phyloP scores from a whole-genome alignment of 352 stramenopile species.

The Pythium utonaiense region DNA sequence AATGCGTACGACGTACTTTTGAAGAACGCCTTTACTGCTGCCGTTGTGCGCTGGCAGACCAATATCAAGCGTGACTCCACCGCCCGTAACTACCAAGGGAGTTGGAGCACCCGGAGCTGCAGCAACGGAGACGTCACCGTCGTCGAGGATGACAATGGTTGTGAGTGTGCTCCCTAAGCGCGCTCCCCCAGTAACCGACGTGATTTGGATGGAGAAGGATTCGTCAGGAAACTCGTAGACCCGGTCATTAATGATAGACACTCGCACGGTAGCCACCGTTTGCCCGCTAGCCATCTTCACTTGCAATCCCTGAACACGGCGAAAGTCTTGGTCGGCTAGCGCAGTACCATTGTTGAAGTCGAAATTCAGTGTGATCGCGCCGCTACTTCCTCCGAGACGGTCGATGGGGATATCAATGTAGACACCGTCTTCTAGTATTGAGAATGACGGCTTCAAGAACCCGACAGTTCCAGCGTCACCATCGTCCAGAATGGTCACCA shows the following conservation, averaged over 20 bases:
- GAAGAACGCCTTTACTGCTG: conserved; percentile 32
- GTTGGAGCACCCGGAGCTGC: conserved; percentile 25
- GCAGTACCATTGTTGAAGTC: conserved; percentile 37
- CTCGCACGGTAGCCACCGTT: conserved; percentile 29
- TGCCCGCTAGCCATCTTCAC: conserved; percentile 40
- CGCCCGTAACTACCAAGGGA: conserved; percentile 32
- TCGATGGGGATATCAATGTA: conserved; percentile 33
- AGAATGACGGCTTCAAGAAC: conserved; percentile 32
- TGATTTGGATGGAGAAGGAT: conserved; percentile 33
- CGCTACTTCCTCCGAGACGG: conserved; percentile 43
- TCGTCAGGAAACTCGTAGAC: conserved; percentile 52
- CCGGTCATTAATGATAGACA: conserved; percentile 61
- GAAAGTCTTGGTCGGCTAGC: conserved; percentile 43
- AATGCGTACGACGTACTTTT: conserved; percentile 36
- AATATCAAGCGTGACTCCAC: conserved; percentile 30
- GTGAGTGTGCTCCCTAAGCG: conserved; percentile 5
- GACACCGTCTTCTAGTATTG: conserved; percentile 31
- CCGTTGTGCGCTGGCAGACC: conserved; percentile 45
- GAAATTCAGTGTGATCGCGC: conserved; percentile 33
- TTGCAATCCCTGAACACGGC: conserved; percentile 13
- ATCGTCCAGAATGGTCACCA: conserved; percentile 59
- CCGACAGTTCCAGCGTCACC: conserved; percentile 52
- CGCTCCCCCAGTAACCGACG: conserved; percentile 31
- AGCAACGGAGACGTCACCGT: conserved; percentile 42
- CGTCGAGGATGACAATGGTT: conserved; percentile 48